Percentiles rank a stretch among this genome's conserved stretches.
These are phyloP conservation scores for Phytophthora ramorum DNA, from an alignment of 352 stramenopile species.

Conservation along the genomic window DNA sequence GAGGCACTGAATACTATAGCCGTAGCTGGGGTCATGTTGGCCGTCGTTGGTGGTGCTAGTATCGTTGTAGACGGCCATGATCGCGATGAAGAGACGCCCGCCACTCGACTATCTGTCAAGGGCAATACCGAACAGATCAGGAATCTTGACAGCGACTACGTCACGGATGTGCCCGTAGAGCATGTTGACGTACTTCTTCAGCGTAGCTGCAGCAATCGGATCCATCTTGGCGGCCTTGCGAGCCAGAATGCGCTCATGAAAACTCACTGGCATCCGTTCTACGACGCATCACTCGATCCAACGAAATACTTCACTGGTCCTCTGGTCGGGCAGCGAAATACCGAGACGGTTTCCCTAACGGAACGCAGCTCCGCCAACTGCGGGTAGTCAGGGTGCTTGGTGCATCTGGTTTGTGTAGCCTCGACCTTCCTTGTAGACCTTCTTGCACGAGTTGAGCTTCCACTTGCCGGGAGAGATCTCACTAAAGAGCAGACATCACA, in stretches of 20 bases:
- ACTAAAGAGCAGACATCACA: not conserved
- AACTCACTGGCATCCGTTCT: not conserved
- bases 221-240: slow-evolving; percentile 7
- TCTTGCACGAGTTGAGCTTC: not conserved
- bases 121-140: not conserved
- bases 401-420: no score
- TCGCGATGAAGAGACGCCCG: not conserved
- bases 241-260: slow-evolving; percentile 1
- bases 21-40: not conserved
- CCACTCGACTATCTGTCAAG: not conserved
- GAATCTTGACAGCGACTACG: not conserved
- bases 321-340: not conserved
- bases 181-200: not conserved
- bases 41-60: not conserved
- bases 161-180: slow-evolving; percentile 5
- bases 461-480: not conserved
- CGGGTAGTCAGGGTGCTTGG: no score
- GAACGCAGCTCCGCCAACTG: no score
- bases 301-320: slow-evolving; percentile 5
- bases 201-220: not conserved
- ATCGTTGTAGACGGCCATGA: not conserved
- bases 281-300: slow-evolving; percentile 5
- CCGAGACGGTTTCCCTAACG: not conserved
- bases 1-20: slow-evolving; percentile 1
- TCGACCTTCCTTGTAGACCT: no score